A percentile compares a stretch with the other conserved stretches of the same genome.
These are phyloP conservation scores for Juncus effusus DNA, from an alignment of 176 grass and related monocot genomes.

Conservation along the genomic window DNA sequence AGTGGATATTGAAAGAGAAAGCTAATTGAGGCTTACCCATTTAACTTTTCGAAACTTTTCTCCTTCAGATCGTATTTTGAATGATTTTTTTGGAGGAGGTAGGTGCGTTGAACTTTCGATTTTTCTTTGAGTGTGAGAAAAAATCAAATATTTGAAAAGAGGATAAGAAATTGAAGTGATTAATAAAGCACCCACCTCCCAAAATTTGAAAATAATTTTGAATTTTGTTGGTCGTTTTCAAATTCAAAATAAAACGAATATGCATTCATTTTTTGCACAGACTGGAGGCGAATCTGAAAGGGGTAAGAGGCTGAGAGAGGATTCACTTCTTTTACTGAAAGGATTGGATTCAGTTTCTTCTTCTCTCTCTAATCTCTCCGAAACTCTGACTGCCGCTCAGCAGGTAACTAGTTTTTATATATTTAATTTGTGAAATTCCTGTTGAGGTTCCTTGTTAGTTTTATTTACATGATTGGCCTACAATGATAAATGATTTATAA, in stretches of 20 bases:
- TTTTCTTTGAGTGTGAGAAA: too few species aligned
- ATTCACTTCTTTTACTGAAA: conserved; percentile 67
- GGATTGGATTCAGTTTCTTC: conserved; percentile 86
- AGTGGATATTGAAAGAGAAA: background rate
- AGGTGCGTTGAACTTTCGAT: too few species aligned
- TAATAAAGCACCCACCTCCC: too few species aligned
- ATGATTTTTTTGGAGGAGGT: too few species aligned
- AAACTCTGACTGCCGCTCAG: conserved; percentile 71
- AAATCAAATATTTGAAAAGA: too few species aligned
- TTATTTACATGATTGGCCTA: background rate
- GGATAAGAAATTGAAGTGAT: too few species aligned
- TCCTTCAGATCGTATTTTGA: background rate
- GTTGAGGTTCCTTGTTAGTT: background rate
- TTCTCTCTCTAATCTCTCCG: conserved; percentile 66
- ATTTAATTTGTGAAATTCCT: background rate
- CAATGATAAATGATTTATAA: too few species aligned
- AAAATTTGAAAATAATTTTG: too few species aligned
- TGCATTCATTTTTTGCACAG: conserved; percentile 14
- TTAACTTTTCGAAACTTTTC: too few species aligned
- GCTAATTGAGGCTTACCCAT: too few species aligned
- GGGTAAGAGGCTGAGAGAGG: conserved; percentile 75
- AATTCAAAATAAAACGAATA: background rate
- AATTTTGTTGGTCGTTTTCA: background rate
- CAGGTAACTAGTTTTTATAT: conserved; percentile 34
- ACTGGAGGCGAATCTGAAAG: conserved; percentile 40